phyloP scores from a whole-genome alignment of 257 asterid species.

The Euphrasia confusa region DNA sequence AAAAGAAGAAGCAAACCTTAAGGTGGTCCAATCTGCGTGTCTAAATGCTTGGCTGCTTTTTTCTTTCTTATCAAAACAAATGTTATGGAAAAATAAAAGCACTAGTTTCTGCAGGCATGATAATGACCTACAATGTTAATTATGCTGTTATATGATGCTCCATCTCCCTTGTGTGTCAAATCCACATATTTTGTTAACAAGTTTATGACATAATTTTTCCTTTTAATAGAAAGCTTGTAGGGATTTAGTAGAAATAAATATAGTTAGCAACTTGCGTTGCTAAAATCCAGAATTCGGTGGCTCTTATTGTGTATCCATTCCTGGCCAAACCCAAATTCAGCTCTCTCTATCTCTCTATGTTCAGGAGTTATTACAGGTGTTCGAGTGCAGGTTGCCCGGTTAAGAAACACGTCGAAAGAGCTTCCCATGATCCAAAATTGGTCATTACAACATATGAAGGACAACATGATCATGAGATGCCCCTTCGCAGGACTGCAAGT shows the following conservation, averaged over 20 bases:
- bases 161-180: not conserved
- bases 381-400: slow-evolving; percentile 74
- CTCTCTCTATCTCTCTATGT: slow-evolving; percentile 18
- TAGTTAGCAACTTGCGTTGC: not conserved
- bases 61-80: not conserved
- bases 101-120: not conserved
- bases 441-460: slow-evolving; percentile 89
- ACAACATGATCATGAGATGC: slow-evolving; percentile 59
- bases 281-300: not conserved
- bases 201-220: not conserved
- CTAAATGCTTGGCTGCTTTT: not conserved
- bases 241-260: not conserved
- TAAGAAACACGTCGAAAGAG: slow-evolving; percentile 89
- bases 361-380: slow-evolving; percentile 92
- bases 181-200: not conserved
- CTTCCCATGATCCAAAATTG: slow-evolving; percentile 65
- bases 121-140: not conserved
- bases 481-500: slow-evolving; percentile 43
- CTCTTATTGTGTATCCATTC: not conserved
- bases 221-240: not conserved
- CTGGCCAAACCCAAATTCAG: slow-evolving; percentile 16
- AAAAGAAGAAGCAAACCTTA: not conserved
- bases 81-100: not conserved
- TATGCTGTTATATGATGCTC: not conserved
- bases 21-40: not conserved